Percentiles rank a stretch among this genome's conserved stretches.
These are phyloP conservation scores for Scopulariopsis brevicaulis DNA, from an alignment of 2,329 filamentous ascomycete genomes.

Conservation along the genomic window DNA sequence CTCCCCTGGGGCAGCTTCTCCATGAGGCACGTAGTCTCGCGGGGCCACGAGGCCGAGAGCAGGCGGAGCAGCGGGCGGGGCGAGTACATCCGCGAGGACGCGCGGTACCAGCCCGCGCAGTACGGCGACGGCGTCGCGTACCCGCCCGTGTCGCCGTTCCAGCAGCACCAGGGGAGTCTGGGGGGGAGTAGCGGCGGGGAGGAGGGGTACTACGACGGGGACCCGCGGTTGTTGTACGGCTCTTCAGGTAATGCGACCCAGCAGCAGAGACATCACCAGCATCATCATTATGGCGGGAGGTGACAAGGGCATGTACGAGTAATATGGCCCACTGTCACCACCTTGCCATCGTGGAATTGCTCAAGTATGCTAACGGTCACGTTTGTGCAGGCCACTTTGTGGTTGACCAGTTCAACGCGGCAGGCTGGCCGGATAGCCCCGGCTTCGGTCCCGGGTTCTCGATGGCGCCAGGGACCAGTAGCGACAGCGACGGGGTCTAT, in stretches of 20 bases:
- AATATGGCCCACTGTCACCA: not conserved
- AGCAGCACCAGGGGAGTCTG: not conserved
- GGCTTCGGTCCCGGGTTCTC: not conserved
- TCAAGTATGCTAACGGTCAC: not conserved
- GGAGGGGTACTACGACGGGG: conserved; percentile 4
- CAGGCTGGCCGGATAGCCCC: conserved; percentile 3
- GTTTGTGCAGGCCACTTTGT: not conserved
- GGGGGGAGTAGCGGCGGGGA: conserved; percentile 4
- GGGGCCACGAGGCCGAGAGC: conserved; percentile 37
- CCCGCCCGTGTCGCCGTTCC: not conserved
- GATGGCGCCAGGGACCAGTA: not conserved
- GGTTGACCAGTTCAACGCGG: not conserved
- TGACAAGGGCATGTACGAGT: conserved; percentile 4
- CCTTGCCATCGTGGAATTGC: not conserved
- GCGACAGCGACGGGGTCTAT: not conserved
- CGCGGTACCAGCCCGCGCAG: conserved; percentile 13
- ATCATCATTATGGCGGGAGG: conserved; percentile 4
- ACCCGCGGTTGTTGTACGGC: conserved; percentile 2
- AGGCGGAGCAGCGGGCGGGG: conserved; percentile 27
- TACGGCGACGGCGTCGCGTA: conserved; percentile 10
- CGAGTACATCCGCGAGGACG: conserved; percentile 23
- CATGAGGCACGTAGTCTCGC: conserved; percentile 40
- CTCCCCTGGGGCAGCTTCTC: conserved; percentile 63
- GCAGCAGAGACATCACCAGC: not conserved
- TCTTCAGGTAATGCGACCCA: conserved; percentile 4